A percentile compares a stretch with the other conserved stretches of the same genome.
Conservation (phyloP, 208 protist genomes). For the Pavlovales sp. region DNA sequence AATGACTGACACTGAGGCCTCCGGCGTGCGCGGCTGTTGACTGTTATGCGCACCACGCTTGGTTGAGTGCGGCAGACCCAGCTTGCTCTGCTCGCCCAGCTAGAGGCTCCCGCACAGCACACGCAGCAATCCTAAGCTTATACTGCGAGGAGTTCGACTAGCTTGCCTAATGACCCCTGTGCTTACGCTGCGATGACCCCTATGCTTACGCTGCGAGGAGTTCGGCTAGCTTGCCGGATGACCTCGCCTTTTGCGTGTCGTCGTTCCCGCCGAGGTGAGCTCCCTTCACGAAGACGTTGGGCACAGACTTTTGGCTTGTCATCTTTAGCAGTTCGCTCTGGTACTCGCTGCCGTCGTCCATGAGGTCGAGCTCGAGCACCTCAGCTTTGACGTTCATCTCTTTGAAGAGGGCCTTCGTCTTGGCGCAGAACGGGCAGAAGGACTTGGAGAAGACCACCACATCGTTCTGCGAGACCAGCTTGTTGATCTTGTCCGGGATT, state of each 20-base stretch:
- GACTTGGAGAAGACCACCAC: not conserved
- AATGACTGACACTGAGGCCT: too few relatives aligned
- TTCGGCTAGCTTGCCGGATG: not conserved
- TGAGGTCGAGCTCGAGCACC: slow-evolving; percentile 12
- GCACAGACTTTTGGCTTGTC: slow-evolving; percentile 9
- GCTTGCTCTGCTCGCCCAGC: too few relatives aligned
- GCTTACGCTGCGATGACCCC: too few relatives aligned
- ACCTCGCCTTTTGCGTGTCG: not conserved
- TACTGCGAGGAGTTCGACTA: not conserved
- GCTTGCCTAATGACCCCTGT: not conserved
- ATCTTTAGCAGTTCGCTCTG: not conserved
- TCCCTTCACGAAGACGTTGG: slow-evolving; percentile 27
- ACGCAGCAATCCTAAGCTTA: too few relatives aligned
- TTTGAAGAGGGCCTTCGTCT: slow-evolving; percentile 8
- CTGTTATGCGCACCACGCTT: too few relatives aligned
- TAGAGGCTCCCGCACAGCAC: too few relatives aligned
- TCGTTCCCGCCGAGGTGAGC: slow-evolving; percentile 17
- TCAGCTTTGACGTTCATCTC: not conserved
- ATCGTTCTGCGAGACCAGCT: not conserved
- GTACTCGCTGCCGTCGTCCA: not conserved
- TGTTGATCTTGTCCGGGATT: not conserved
- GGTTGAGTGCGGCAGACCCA: too few relatives aligned
- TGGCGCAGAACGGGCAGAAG: not conserved
- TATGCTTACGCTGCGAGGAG: too few relatives aligned
- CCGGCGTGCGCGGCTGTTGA: too few relatives aligned